phyloP scores from a whole-genome alignment of 805 yeast species.

The Zygoascus biomembranicola region DNA sequence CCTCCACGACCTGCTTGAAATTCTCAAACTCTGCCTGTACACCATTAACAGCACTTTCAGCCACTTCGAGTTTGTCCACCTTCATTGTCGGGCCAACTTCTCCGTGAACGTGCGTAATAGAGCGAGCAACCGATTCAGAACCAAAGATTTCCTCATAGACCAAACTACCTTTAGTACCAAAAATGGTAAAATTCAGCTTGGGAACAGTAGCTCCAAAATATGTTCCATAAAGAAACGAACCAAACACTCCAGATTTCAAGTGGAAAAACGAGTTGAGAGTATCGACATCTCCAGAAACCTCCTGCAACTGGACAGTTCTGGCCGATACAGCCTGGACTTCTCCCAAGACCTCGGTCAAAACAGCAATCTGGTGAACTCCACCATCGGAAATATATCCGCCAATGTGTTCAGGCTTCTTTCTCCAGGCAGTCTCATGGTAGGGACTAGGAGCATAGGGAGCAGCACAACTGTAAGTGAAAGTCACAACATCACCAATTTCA shows the following conservation, averaged over 20 bases:
- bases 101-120: constrained; percentile 21
- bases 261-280: constrained; percentile 62
- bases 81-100: constrained; percentile 19
- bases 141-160: constrained; percentile 36
- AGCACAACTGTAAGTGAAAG: constrained; percentile 33
- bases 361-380: constrained; percentile 92
- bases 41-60: constrained; percentile 44
- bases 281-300: constrained; percentile 77
- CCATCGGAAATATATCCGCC: constrained; percentile 94
- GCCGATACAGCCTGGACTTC: constrained; percentile 66
- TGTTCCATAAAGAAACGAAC: constrained; percentile 81
- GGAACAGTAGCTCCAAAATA: constrained; percentile 78
- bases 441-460: constrained; percentile 43
- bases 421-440: constrained; percentile 67
- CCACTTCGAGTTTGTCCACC: constrained; percentile 22
- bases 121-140: constrained; percentile 1
- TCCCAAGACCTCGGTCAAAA: constrained; percentile 77
- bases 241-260: constrained; percentile 56
- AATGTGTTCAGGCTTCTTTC: constrained; percentile 81
- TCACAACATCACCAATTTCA: constrained; percentile 56
- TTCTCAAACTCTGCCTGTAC: constrained; percentile 46
- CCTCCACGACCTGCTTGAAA: constrained; percentile 50
- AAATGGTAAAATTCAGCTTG: constrained; percentile 54
- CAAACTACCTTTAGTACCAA: constrained; percentile 74
- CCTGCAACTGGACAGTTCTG: constrained; percentile 65